These are phyloP conservation scores for Cyberlindnera petersonii DNA, from an alignment of 805 yeast species.

Conservation along the genomic window DNA sequence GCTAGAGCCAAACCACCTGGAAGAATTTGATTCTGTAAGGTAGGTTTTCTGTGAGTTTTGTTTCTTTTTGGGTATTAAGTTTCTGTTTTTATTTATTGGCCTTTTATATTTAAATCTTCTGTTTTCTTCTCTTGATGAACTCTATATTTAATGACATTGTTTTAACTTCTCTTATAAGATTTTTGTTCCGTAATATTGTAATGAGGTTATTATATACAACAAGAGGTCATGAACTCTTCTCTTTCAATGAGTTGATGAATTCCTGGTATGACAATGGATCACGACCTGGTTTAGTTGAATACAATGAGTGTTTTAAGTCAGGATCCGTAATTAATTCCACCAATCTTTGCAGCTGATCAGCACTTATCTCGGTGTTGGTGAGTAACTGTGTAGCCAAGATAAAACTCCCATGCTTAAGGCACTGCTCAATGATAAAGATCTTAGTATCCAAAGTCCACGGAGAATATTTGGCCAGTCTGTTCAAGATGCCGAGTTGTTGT, in stretches of 20 bases:
- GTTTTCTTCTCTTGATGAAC: neutral
- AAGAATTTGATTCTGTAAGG: neutral
- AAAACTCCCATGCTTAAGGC: slow-evolving; percentile 8
- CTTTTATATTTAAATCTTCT: neutral
- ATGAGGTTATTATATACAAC: neutral
- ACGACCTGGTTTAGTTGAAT: slow-evolving; percentile 5
- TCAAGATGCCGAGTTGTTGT: slow-evolving; percentile 7
- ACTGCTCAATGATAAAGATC: slow-evolving; percentile 1
- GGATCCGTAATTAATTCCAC: neutral
- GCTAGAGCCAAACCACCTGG: slow-evolving; percentile 3
- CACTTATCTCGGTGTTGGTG: neutral
- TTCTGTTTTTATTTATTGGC: neutral
- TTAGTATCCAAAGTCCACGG: slow-evolving; percentile 7
- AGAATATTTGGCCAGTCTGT: slow-evolving; percentile 4
- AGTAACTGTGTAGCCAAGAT: slow-evolving; percentile 9
- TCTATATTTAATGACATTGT: neutral
- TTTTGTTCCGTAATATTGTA: neutral
- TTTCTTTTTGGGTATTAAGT: neutral
- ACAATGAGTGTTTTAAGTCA: neutral
- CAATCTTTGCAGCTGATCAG: neutral
- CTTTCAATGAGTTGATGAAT: slow-evolving; percentile 2
- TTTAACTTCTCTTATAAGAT: neutral
- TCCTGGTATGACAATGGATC: slow-evolving; percentile 2
- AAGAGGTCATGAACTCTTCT: neutral
- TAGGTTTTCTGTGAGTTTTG: neutral